These are phyloP conservation scores for Cymodocea nodosa DNA, from an alignment of 116 monocot genomes.

Conservation along the genomic window DNA sequence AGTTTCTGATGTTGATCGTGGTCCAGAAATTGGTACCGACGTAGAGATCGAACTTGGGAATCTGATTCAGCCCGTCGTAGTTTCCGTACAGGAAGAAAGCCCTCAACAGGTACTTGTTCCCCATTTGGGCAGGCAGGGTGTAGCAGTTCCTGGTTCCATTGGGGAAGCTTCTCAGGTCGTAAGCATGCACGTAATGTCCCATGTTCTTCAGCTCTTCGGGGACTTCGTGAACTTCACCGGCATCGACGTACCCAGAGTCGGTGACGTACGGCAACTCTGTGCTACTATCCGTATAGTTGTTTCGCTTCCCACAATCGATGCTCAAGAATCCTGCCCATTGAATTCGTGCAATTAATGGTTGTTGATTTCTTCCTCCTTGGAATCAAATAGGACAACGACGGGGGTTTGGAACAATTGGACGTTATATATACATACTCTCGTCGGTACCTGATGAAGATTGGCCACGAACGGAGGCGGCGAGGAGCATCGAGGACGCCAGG, in stretches of 20 bases:
- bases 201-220: neutral
- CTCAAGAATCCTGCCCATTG: too few relatives aligned
- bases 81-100: conserved; percentile 16
- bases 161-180: conserved; percentile 17
- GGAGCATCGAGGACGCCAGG: too few relatives aligned
- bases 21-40: conserved; percentile 8
- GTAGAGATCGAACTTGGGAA: conserved; percentile 14
- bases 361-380: too few relatives aligned
- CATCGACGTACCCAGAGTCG: neutral
- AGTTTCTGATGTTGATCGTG: neutral
- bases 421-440: too few relatives aligned
- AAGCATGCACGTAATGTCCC: neutral
- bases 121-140: conserved; percentile 1
- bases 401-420: too few relatives aligned
- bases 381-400: too few relatives aligned
- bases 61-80: conserved; percentile 3
- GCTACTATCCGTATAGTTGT: neutral
- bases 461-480: too few relatives aligned
- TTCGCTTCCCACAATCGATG: neutral
- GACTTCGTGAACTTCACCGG: conserved; percentile 5
- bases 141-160: conserved; percentile 18
- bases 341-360: too few relatives aligned
- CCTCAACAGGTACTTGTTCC: conserved; percentile 11
- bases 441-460: too few relatives aligned
- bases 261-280: neutral